Conservation (phyloP, 495 filamentous ascomycete genomes). For the Penicillium steckii region DNA sequence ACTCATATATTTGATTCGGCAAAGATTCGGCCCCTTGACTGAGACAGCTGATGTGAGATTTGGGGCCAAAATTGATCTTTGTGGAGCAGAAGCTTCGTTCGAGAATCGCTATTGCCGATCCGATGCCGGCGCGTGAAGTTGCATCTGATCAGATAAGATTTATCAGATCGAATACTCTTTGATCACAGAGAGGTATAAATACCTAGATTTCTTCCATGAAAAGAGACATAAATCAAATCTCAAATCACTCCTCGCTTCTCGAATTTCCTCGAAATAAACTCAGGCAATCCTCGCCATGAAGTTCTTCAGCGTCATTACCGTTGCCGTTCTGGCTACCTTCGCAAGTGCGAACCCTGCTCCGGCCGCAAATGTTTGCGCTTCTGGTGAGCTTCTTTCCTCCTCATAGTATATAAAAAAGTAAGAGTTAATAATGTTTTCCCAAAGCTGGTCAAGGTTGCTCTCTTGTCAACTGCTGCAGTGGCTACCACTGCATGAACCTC, state of each 20-base stretch:
- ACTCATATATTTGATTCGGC: no score
- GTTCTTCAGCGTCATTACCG: background rate
- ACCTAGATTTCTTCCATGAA: background rate
- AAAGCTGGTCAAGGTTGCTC: background rate
- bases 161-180: background rate
- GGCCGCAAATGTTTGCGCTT: background rate
- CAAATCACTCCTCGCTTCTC: background rate
- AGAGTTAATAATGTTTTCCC: no score
- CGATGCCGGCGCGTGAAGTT: background rate
- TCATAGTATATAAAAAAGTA: background rate
- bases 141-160: slow-evolving; percentile 1
- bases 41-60: background rate
- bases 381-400: background rate
- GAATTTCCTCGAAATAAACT: background rate
- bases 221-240: background rate
- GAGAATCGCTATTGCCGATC: background rate
- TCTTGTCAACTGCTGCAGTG: background rate
- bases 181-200: background rate
- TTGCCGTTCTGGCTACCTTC: background rate
- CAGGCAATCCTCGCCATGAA: background rate
- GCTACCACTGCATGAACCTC: background rate
- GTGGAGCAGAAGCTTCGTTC: background rate
- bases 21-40: no score
- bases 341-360: background rate
- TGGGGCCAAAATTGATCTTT: background rate